Evolutionary conservation across 1,284 basidiomycete genomes (phyloP).

Genomic region (Leccinum fallax): DNA sequence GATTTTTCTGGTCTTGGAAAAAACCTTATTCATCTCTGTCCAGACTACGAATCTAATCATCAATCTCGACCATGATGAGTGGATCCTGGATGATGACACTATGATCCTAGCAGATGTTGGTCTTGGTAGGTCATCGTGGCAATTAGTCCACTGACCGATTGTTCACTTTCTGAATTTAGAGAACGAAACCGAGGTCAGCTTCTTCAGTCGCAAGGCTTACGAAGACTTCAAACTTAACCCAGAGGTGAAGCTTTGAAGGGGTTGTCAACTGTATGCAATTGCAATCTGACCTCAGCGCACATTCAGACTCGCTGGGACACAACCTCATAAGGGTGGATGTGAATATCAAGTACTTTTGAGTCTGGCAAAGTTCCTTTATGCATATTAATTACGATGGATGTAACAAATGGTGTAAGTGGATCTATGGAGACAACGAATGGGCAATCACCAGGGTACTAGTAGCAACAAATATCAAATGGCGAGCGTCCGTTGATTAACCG

Average conservation of each 20-base stretch:
- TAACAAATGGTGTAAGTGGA: conserved; percentile 29
- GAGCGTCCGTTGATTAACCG: conserved; percentile 16
- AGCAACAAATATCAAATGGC: conserved; percentile 19
- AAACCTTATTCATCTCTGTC: not conserved
- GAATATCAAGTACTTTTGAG: not conserved
- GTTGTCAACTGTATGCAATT: not conserved
- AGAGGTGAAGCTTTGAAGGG: conserved; percentile 50
- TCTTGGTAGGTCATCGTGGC: conserved; percentile 59
- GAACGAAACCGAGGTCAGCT: conserved; percentile 92
- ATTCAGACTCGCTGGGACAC: conserved; percentile 34
- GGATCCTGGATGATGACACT: conserved; percentile 76
- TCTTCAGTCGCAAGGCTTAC: conserved; percentile 81
- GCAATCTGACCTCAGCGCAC: not conserved
- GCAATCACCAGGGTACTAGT: conserved; percentile 25
- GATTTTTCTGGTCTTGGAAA: not conserved
- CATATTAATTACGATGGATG: conserved; percentile 35
- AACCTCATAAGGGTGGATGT: conserved; percentile 5
- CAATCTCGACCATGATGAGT: conserved; percentile 92
- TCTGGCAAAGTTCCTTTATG: conserved; percentile 16
- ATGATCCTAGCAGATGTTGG: conserved; percentile 68
- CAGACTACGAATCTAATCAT: conserved; percentile 95
- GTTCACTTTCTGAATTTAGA: conserved; percentile 52
- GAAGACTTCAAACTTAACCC: conserved; percentile 82
- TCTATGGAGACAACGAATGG: conserved; percentile 30
- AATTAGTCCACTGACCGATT: not conserved